phyloP scores from a whole-genome alignment of 2,329 filamentous ascomycete genomes.

The Camptophora hylomeconis region DNA sequence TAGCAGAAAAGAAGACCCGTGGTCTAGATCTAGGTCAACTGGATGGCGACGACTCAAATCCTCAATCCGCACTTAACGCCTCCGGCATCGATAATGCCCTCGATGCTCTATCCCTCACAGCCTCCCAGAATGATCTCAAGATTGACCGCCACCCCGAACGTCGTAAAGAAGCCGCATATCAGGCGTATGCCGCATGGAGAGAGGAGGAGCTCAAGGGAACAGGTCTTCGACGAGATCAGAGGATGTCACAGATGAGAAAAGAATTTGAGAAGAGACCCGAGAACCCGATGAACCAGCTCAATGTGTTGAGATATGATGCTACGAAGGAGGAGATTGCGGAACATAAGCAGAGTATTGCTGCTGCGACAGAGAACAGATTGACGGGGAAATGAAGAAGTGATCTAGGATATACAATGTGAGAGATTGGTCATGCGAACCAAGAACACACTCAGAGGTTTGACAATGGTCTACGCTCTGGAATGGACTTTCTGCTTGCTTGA shows the following conservation, averaged over 20 bases:
- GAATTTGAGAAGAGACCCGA: conserved; percentile 92
- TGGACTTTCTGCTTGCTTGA: no score
- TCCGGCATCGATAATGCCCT: conserved; percentile 87
- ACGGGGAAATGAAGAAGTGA: conserved; percentile 22
- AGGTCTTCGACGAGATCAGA: conserved; percentile 69
- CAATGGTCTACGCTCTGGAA: no score
- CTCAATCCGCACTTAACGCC: conserved; percentile 54
- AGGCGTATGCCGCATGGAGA: conserved; percentile 67
- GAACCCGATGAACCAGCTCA: conserved; percentile 81
- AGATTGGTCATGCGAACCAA: no score
- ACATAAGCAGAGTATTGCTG: conserved; percentile 52
- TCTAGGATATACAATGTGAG: no score
- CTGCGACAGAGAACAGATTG: conserved; percentile 62
- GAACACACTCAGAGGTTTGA: no score
- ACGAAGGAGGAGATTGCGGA: conserved; percentile 61
- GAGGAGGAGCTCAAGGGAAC: conserved; percentile 80
- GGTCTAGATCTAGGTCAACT: conserved; percentile 67
- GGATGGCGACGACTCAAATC: conserved; percentile 42
- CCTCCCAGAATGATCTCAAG: conserved; percentile 47
- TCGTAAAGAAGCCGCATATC: conserved; percentile 73
- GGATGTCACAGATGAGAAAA: conserved; percentile 69
- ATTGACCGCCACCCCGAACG: conserved; percentile 82
- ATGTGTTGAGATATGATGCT: conserved; percentile 61
- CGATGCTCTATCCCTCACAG: conserved; percentile 64
- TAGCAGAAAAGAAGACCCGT: conserved; percentile 41